Evolutionary conservation across 2,329 filamentous ascomycete species (phyloP).

Genomic region (Talaromyces piceae): DNA sequence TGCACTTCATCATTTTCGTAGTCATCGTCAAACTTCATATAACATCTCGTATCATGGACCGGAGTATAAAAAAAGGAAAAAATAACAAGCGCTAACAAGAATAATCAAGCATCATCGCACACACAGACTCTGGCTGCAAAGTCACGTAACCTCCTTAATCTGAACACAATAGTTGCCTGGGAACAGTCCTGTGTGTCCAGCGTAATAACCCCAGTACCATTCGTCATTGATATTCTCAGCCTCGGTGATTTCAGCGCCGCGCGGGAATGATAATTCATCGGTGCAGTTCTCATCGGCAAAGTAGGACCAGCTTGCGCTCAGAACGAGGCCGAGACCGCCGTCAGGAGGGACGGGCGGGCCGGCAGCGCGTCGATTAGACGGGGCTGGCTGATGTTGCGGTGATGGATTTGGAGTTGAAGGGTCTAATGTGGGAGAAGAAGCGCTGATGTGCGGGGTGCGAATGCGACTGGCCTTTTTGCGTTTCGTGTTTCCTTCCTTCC

Average conservation of each 20-base stretch:
- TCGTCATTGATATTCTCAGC: slow-evolving; percentile 82
- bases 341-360: slow-evolving; percentile 58
- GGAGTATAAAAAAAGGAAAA: too few species aligned
- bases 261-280: slow-evolving; percentile 79
- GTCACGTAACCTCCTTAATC: slow-evolving; percentile 29
- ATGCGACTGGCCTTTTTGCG: slow-evolving; percentile 31
- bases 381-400: background rate
- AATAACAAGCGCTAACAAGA: background rate
- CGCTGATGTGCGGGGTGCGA: slow-evolving; percentile 17
- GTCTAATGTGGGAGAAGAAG: background rate
- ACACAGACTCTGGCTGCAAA: background rate
- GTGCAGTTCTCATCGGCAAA: slow-evolving; percentile 51
- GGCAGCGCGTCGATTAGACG: slow-evolving; percentile 2
- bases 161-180: slow-evolving; percentile 67
- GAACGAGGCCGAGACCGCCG: slow-evolving; percentile 60
- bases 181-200: slow-evolving; percentile 70
- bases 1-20: too few species aligned
- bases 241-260: slow-evolving; percentile 73
- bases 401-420: background rate
- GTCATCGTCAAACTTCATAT: too few species aligned
- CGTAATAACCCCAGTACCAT: slow-evolving; percentile 84
- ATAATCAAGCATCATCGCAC: background rate
- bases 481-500: slow-evolving; percentile 33
- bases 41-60: too few species aligned
- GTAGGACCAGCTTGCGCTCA: slow-evolving; percentile 67